phyloP scores from a whole-genome alignment of 345 rosid species.

The Streptanthus diversifolius region DNA sequence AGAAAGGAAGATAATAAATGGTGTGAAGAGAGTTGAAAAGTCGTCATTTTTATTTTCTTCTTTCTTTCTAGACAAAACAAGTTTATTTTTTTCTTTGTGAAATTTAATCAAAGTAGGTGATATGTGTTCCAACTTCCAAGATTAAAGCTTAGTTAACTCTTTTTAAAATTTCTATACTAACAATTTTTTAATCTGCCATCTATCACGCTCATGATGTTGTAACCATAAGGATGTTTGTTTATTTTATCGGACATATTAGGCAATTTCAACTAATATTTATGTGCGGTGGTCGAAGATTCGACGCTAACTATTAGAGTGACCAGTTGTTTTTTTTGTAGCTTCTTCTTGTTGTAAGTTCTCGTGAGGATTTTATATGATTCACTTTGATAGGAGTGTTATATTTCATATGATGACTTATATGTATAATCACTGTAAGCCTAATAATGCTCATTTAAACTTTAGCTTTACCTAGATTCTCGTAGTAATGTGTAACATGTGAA shows the following conservation, averaged over 20 bases:
- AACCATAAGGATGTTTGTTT: background rate
- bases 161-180: background rate
- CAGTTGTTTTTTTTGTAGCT: background rate
- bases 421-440: background rate
- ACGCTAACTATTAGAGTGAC: background rate
- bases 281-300: background rate
- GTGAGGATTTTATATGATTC: no score
- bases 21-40: conserved; percentile 25
- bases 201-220: conserved; percentile 13
- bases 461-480: background rate
- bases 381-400: no score
- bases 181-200: background rate
- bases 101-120: conserved; percentile 21
- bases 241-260: background rate
- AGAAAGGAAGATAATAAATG: conserved; percentile 15
- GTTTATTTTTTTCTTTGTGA: conserved; percentile 13
- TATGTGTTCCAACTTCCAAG: conserved; percentile 27
- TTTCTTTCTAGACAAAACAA: conserved; percentile 26
- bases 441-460: background rate
- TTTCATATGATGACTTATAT: background rate
- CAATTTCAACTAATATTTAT: background rate
- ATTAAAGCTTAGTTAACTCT: conserved; percentile 2
- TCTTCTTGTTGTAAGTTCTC: background rate
- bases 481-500: background rate
- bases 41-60: background rate